Conservation (phyloP, 2,329 filamentous ascomycete genomes). For the Apiospora sp. region DNA sequence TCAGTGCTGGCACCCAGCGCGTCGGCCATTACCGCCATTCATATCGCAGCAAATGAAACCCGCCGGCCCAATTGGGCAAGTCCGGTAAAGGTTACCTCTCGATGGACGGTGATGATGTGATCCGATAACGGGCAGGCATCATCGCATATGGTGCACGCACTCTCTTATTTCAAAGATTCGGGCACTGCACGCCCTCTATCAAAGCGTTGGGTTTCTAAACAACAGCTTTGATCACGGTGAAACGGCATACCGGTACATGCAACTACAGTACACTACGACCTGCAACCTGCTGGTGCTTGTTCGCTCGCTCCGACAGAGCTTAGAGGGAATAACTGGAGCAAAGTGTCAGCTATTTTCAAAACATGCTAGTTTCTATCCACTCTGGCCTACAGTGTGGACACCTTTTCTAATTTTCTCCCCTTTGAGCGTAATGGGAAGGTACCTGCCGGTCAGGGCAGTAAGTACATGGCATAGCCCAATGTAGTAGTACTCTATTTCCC, state of each 20-base stretch:
- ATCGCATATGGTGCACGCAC: not conserved
- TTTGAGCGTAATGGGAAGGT: not conserved
- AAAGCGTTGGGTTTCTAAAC: not conserved
- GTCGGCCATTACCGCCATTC: conserved; percentile 16
- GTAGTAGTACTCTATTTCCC: not conserved
- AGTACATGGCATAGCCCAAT: not conserved
- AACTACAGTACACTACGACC: not conserved
- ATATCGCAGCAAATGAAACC: conserved; percentile 11
- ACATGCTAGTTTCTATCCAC: not conserved
- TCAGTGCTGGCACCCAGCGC: not conserved
- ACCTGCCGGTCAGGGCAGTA: not conserved
- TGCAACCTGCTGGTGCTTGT: not conserved
- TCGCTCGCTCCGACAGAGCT: not conserved
- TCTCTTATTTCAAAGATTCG: not conserved
- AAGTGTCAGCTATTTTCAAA: conserved; percentile 21
- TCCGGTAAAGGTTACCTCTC: not conserved
- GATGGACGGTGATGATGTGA: not conserved
- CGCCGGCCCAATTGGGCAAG: conserved; percentile 1
- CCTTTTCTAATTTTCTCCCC: not conserved
- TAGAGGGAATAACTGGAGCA: not conserved
- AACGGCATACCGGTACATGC: not conserved
- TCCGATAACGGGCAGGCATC: conserved; percentile 18
- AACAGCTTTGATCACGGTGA: conserved; percentile 1
- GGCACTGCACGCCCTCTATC: not conserved
- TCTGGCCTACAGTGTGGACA: not conserved